Evolutionary conservation across 2,329 filamentous ascomycete species (phyloP), one percentile per base, ranked within the genome.

Genomic region (Aphanocladium album): DNA sequence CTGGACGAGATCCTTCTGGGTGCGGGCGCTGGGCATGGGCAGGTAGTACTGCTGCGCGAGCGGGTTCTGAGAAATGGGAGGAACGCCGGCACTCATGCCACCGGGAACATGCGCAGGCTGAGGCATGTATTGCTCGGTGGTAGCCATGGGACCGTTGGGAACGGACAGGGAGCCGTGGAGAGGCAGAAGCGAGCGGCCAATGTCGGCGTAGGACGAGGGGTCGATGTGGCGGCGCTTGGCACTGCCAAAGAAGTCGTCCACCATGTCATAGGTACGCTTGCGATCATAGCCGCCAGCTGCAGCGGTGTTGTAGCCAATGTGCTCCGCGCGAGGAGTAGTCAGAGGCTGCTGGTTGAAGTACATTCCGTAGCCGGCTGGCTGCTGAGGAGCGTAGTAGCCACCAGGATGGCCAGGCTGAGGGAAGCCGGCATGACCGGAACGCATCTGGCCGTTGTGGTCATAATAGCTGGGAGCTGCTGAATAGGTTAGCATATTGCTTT

Each of bases 161-260:
- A 89, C 80, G 72, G 76, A 85, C 70, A 83, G 87, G 76, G 89
- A 81, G 57, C 86, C 85, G 71, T 95, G 90, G 14, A 96, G 83
- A 64, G 90, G 89, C 72, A 93, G 84, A 62, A 99, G 83, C 64
- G 93, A 89, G 72, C 95, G 91, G 67, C 92, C 92, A 65, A 99
- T 92, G 71, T 96, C 90, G 61, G 89, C 83, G 75, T 97, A 98
- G n/a, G 89, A 95, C 58, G 83, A 83, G 3, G 93, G 90, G 72
- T 98, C 91, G 66, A 98, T 89, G 68, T 92, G 87, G 70, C 92
- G 89, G 69, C 93, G 90, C 82, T 97, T 98, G 67, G 92, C 87
- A 72, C 90, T 91, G 66, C 90, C 91, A 67, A 98, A 96, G 78
- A 98, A 96, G 72, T 96, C 91, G 71, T 96, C 93, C 62, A 97